Evolutionary conservation across 768 basidiomycete species (phyloP), one percentile per base, ranked within the genome.

Genomic region (Crepidotus variabilis): DNA sequence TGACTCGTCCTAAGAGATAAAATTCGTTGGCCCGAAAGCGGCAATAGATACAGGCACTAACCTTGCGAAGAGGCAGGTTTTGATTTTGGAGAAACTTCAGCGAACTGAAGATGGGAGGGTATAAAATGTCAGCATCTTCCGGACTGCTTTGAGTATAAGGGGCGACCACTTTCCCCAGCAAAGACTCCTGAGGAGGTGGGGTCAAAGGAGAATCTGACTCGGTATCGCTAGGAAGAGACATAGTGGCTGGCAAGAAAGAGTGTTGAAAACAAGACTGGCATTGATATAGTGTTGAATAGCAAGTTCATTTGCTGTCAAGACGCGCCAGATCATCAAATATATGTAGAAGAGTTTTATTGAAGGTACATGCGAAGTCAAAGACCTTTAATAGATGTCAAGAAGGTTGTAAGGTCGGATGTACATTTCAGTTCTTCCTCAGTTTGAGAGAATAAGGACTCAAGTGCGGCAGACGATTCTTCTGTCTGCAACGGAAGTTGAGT

Each of bases 371-470:
- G 47, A 47, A 46, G 52, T 71, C 72, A 84, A 61, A 85, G 65
- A 54, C 82, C 83, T 36, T 74, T 67, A 57, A 86, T 85, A 63
- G 77, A 77, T 64, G 76, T 81, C 53, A 88, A 71, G 68, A 85
- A 86, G 3, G 75, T 69, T 45, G 81, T 76, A 39, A 86, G 73
- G 63, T 82, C 76, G 54, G 80, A 80, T 65, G 78, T 79, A 68
- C 81, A 83, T 61, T 78, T 72, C 59, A 90, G 68, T 50, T 67
- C 61, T 20, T 78, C 76, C 23, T 75, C 73, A 56, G 67, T 84
- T 55, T 72, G 78, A 21, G 89, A 89, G 67, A 90, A 85, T 28
- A 92, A 60, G 2, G 81, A 70, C 60, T 87, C 84, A 56, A 89
- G 84, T 6, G 76, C 75, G 34, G 76, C 72, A 18, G 69, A 78